Base-by-base conservation (phyloP, 148 eudicot species). In the Chenopodium suecicum region DNA sequence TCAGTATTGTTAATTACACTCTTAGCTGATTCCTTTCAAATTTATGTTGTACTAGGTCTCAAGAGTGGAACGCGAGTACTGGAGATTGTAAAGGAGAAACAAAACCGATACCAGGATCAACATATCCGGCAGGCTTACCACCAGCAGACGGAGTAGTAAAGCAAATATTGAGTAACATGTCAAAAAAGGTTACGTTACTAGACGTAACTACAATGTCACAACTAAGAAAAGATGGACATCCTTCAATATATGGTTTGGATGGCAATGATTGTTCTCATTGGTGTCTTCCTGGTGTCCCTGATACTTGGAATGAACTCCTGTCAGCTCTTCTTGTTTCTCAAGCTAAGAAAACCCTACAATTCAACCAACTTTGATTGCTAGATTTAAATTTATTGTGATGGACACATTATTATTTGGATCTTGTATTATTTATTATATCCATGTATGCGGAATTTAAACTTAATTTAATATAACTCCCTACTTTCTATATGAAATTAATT, bases 211-310 rank as follows among this genome's bases (percentile, higher is more conserved):
- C 13, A 25, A 50, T 91, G 44, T 89, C 94, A 3, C 88, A 87
- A 69, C 78, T 86, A 20, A 87, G 94, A 62, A 86, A 86, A 86
- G 94, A 88, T 60, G 94, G 88, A 4, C 94, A 91, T 37, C 94
- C 92, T 17, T 87, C 92, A 1, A 75, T 69, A 4, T 89, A 89
- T 77, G 84, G 88, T 0, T 7, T 16, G 4, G 74, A 25, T 56
- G 87, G 88, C 47, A 85, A 75, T 58, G 94, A 91, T 72, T 91
- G 94, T 41, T 89, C 89, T 41, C 92, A 91, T 68, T 91, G 94
- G 94, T 91, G 94, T 34, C 90, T 91, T 64, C 82, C 91, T 31
- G 94, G 94, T 70, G 85, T 91, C 17, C 92, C 92, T 68, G 94
- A 91, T 82, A 78, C 89, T 60, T 91, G 91, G 91, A 89, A 89